Percentiles rank a stretch among this genome's conserved stretches.
phyloP scores from a whole-genome alignment of 805 yeast species.

The Komagataella pseudopastoris region DNA sequence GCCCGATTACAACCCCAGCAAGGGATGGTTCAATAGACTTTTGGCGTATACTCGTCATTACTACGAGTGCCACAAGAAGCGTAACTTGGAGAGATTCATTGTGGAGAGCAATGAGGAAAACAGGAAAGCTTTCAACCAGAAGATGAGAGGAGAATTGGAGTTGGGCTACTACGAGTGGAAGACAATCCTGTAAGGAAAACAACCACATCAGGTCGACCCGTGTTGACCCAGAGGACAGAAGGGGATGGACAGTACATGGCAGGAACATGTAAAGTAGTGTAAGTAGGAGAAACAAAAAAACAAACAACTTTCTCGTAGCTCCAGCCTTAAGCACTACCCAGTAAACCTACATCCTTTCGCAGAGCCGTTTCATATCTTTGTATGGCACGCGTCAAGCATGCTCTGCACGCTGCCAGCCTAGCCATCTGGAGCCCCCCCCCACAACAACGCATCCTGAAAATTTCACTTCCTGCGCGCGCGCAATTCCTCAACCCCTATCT shows the following conservation, averaged over 20 bases:
- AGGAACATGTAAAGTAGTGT: background rate
- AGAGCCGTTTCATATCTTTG: too few relatives aligned
- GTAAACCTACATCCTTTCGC: background rate
- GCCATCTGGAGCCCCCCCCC: background rate
- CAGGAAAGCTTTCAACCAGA: background rate
- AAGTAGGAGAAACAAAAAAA: background rate
- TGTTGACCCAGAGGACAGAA: too few relatives aligned
- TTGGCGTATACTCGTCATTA: background rate
- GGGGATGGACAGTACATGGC: background rate
- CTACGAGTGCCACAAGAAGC: background rate
- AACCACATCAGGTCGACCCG: background rate
- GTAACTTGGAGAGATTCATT: background rate
- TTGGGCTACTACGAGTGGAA: background rate
- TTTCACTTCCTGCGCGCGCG: background rate
- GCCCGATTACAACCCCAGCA: background rate
- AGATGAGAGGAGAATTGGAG: background rate
- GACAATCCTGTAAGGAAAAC: background rate
- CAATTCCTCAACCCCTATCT: background rate
- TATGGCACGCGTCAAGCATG: too few relatives aligned
- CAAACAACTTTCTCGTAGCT: background rate
- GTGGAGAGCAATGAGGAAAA: background rate
- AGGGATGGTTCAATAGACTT: background rate
- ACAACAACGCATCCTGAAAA: background rate
- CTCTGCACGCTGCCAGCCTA: too few relatives aligned
- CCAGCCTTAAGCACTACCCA: background rate